Conservation (phyloP, 2,329 filamentous ascomycete genomes). For the Chrysoporthe deuterocubensis region DNA sequence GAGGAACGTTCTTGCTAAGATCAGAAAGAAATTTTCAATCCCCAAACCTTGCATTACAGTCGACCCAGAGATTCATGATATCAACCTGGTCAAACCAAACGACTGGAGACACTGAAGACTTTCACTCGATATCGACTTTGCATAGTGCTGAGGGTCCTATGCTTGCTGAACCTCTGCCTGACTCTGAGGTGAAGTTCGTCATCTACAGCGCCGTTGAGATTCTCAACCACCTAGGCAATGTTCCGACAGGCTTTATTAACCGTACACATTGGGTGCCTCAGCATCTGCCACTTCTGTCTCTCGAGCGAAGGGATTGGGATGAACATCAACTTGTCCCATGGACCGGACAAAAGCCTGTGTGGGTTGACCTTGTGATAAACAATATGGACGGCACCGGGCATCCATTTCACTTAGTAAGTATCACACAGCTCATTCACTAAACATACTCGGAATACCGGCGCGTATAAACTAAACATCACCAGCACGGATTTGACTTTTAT, state of each 20-base stretch:
- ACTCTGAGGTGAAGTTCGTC: slow-evolving; percentile 28
- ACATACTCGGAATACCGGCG: neutral
- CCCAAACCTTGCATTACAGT: slow-evolving; percentile 26
- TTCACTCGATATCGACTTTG: slow-evolving; percentile 23
- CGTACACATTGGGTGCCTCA: slow-evolving; percentile 33
- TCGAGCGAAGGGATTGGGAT: slow-evolving; percentile 32
- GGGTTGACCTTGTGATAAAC: slow-evolving; percentile 36
- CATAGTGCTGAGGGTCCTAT: slow-evolving; percentile 16
- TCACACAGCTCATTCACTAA: neutral
- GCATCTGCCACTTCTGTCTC: slow-evolving; percentile 26
- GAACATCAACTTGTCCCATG: slow-evolving; percentile 33
- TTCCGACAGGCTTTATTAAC: slow-evolving; percentile 34
- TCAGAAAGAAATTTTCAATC: slow-evolving; percentile 22
- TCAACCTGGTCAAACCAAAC: neutral
- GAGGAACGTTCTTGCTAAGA: neutral
- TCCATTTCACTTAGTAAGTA: slow-evolving; percentile 33
- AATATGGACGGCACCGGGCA: slow-evolving; percentile 35
- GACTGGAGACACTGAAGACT: too few species aligned
- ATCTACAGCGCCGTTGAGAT: slow-evolving; percentile 33
- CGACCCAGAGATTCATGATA: slow-evolving; percentile 21
- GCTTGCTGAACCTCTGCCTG: slow-evolving; percentile 22
- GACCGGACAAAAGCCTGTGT: slow-evolving; percentile 30
- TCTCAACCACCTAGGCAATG: slow-evolving; percentile 28
- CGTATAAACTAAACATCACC: neutral
- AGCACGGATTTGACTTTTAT: slow-evolving; percentile 36